phyloP scores from a whole-genome alignment of 2,329 filamentous ascomycete species.

The Pezicula carpinea region DNA sequence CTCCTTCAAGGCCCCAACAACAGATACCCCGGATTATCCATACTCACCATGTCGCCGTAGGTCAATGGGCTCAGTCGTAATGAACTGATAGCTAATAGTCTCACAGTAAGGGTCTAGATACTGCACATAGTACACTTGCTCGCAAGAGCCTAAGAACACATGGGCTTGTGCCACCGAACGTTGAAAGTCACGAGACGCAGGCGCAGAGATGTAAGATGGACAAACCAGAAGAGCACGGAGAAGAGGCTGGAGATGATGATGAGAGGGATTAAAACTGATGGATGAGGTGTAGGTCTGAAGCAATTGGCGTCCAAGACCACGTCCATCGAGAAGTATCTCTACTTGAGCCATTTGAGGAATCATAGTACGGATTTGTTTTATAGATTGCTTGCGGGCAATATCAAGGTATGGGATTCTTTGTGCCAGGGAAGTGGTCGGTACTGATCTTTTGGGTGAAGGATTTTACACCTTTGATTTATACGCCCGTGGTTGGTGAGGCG shows the following conservation, averaged over 20 bases:
- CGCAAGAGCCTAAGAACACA: conserved; percentile 20
- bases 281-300: conserved; percentile 19
- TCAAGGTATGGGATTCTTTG: conserved; percentile 15
- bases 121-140: conserved; percentile 20
- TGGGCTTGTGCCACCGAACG: conserved; percentile 24
- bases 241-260: background rate
- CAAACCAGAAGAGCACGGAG: background rate
- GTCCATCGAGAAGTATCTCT: conserved; percentile 27
- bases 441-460: conserved; percentile 11
- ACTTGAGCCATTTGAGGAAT: conserved; percentile 25
- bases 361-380: conserved; percentile 27
- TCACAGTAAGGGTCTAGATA: conserved; percentile 16
- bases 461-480: conserved; percentile 54
- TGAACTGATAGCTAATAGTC: background rate
- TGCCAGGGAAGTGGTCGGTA: conserved; percentile 5
- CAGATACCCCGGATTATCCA: too few species aligned
- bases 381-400: conserved; percentile 22
- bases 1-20: too few species aligned
- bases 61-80: background rate
- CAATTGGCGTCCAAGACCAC: conserved; percentile 23
- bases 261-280: background rate
- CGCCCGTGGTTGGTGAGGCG: conserved; percentile 63
- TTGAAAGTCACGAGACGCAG: conserved; percentile 24
- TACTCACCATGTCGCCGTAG: background rate
- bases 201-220: conserved; percentile 20